Base-by-base conservation (phyloP, 2,329 filamentous ascomycete genomes). In the Cytospora piceae region DNA sequence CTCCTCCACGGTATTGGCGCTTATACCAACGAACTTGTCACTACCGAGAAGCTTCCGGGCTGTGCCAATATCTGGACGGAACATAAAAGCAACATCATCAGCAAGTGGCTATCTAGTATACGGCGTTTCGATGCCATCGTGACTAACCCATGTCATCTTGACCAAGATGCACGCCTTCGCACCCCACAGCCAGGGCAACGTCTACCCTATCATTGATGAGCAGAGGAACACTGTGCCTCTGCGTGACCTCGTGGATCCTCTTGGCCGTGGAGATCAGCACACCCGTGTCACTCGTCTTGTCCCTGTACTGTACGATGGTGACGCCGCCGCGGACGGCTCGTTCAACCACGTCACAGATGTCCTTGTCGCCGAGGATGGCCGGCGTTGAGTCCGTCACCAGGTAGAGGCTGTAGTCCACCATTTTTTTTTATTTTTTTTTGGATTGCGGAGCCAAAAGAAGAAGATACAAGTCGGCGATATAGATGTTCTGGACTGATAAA, bases 161-260 rank as follows among this genome's bases (percentile, higher is more conserved):
- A 8, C 95, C 95, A 58, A 98, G 86, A 76, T 98, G 95, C 11
- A 97, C 93, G 55, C 95, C 95, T 79, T 97, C 94, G 65, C 92
- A 95, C 15, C 88, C 91, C 53, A 94, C 85, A 17, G 93, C 93
- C 22, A 93, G 83, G 11, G 93, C 94, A 31, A 98, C 92, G 75
- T 97, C 94, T 7, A 97, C 86, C 15, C 94, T 88, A 76, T 98
- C 95, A 75, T 98, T 98, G 80, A 98, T 93, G 63, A 98, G 81
- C 65, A 98, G 84, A 34, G 94, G 94, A 3, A 97, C 87, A 20
- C 82, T 82, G 73, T 90, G 83, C 56, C 81, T 81, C 69, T 81
- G 81, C 24, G 93, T 94, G 68, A 95, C 80, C 46, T 80, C 76
- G 75, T 96, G 93, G 59, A 98, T 83, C 70, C 81, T 83, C 71